Evolutionary conservation across 108 stramenopile genomes (phyloP), one percentile per base, ranked within the genome.

Genomic region (Skeletonema grethae): DNA sequence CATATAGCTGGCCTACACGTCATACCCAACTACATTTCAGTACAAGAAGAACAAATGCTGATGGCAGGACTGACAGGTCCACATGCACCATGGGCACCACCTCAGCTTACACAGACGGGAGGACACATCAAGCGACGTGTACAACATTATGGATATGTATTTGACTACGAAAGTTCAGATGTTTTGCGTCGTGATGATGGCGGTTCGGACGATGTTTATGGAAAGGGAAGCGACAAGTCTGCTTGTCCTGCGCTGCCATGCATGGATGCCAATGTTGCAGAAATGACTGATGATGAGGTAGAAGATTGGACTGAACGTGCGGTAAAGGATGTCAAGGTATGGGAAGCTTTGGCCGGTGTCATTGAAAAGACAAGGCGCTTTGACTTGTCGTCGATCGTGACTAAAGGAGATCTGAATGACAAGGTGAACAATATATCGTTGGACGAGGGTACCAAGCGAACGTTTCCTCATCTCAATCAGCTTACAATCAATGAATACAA

Each of bases 81-180:
- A 20, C 82, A 90, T 35, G 94, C 94, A 5, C 94, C 94, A 4
- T 95, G 94, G 94, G 91, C 94, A 41, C 94, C 91, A 8, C 53
- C 67, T 18, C 94, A 92, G 67, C 66, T 31, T 22, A 92, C 84
- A 29, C 82, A 70, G 29, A 84, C 80, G 22, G 85, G 86, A 13
- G 91, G 91, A 28, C 38, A 63, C 7, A 89, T 95, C 35, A 84
- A 84, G 65, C 77, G 94, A 38, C 69, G 80, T 7, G 94, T 95
- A 6, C 94, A 95, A 71, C 95, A 96, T 77, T 96, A 94, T 71
- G 95, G 95, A 38, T 96, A 96, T 77, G 95, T 96, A 18, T 96
- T 96, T 82, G 95, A 96, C 72, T 96, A 96, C 65, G 76, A 86
- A 63, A 89, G 91, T 39, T 87, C 90, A 8, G 82, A 96, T 86